phyloP scores from a whole-genome alignment of 2,329 filamentous ascomycete genomes.

The Fusarium coicis region DNA sequence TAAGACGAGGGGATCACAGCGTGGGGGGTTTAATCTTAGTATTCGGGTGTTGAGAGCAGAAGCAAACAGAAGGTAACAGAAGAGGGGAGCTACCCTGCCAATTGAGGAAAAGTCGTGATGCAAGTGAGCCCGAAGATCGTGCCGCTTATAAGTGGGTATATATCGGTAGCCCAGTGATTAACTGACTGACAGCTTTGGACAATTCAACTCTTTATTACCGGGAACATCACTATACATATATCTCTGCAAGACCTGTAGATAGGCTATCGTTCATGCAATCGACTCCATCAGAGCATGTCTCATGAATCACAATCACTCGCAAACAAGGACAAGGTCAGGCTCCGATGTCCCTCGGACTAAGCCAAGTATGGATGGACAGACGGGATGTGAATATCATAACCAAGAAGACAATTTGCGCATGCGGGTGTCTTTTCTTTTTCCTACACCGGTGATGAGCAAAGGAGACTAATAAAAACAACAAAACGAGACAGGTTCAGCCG shows the following conservation, averaged over 20 bases:
- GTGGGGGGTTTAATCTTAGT: conserved; percentile 9
- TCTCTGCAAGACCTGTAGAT: background rate
- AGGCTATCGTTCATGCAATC: background rate
- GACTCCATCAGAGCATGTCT: background rate
- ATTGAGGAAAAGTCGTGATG: conserved; percentile 38
- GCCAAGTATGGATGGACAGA: background rate
- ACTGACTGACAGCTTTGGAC: background rate
- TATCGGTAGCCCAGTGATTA: background rate
- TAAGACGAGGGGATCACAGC: background rate
- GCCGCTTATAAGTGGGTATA: conserved; percentile 39
- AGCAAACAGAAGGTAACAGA: conserved; percentile 38
- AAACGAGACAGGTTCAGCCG: background rate
- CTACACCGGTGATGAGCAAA: conserved; percentile 1
- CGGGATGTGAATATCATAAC: background rate
- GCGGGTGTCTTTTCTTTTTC: conserved; percentile 30
- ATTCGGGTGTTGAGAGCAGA: conserved; percentile 6
- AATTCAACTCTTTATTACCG: background rate
- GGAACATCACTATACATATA: background rate
- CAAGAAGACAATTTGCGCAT: background rate
- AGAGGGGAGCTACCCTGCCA: conserved; percentile 38
- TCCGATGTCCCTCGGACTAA: background rate
- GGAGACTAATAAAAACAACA: background rate
- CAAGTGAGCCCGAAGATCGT: conserved; percentile 37
- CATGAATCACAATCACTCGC: background rate
- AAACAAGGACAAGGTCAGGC: background rate